phyloP scores from a whole-genome alignment of 192 early-diverging fungal species.

The Coemansia sp. region DNA sequence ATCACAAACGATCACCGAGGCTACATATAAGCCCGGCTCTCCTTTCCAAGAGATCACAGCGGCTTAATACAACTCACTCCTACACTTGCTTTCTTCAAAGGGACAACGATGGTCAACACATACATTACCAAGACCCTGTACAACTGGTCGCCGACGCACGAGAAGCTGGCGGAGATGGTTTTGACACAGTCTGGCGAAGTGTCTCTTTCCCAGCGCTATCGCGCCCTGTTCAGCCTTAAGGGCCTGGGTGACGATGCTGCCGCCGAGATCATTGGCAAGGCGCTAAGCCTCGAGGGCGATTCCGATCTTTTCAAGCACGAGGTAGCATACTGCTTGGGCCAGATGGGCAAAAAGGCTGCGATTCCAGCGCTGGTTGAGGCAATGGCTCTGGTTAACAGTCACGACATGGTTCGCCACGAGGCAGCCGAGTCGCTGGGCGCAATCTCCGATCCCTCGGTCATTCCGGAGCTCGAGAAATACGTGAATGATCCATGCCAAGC shows the following conservation, averaged over 20 bases:
- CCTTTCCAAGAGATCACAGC: background rate
- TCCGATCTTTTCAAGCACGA: constrained; percentile 95
- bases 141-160: constrained; percentile 59
- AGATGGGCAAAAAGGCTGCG: constrained; percentile 85
- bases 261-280: constrained; percentile 84
- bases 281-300: constrained; percentile 70
- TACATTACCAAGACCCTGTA: constrained; percentile 35
- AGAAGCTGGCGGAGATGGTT: constrained; percentile 65
- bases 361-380: constrained; percentile 69
- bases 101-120: constrained; percentile 50
- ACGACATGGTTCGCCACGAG: constrained; percentile 98
- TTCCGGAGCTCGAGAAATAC: constrained; percentile 77
- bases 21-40: background rate
- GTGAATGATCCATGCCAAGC: constrained; percentile 67
- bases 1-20: constrained; percentile 1
- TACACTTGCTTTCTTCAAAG: background rate
- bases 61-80: background rate
- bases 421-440: constrained; percentile 97
- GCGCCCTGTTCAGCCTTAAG: constrained; percentile 93
- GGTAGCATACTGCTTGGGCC: constrained; percentile 94
- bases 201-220: constrained; percentile 85
- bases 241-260: constrained; percentile 69
- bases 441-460: constrained; percentile 70
- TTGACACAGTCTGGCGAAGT: constrained; percentile 63
- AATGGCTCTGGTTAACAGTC: constrained; percentile 68